Conservation (phyloP, 2,329 filamentous ascomycete species). For the Fusarium xylarioides region DNA sequence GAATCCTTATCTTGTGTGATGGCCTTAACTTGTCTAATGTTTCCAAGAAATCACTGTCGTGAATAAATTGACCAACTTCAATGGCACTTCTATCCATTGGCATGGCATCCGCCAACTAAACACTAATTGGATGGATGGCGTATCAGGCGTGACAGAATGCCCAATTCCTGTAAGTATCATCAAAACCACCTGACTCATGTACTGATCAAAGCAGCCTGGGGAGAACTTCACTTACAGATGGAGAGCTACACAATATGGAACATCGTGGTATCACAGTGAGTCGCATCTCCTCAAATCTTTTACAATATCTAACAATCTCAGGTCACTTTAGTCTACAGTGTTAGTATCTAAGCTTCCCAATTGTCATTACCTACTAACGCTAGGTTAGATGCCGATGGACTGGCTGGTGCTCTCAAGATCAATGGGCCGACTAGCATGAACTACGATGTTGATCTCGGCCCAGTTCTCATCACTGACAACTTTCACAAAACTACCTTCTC, state of each 20-base stretch:
- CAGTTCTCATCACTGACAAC: neutral
- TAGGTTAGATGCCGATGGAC: neutral
- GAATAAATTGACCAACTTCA: neutral
- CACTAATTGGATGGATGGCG: conserved; percentile 1
- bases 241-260: neutral
- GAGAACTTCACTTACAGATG: neutral
- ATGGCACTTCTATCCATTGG: neutral
- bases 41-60: neutral
- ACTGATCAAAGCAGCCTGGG: too few relatives aligned
- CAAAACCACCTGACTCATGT: too few relatives aligned
- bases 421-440: neutral
- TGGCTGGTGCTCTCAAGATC: neutral
- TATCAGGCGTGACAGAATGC: neutral
- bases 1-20: fast-evolving
- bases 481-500: neutral
- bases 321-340: conserved; percentile 1
- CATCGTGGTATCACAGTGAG: conserved; percentile 7
- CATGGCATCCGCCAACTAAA: neutral
- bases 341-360: neutral
- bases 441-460: neutral
- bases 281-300: fast-evolving
- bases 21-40: neutral
- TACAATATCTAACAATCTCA: fast-evolving
- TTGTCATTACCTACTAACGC: neutral
- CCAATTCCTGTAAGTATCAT: too few relatives aligned